These are phyloP conservation scores for Pleurozium schreberi DNA, from an alignment of 225 moss, liverwort and hornwort genomes.

Conservation along the genomic window DNA sequence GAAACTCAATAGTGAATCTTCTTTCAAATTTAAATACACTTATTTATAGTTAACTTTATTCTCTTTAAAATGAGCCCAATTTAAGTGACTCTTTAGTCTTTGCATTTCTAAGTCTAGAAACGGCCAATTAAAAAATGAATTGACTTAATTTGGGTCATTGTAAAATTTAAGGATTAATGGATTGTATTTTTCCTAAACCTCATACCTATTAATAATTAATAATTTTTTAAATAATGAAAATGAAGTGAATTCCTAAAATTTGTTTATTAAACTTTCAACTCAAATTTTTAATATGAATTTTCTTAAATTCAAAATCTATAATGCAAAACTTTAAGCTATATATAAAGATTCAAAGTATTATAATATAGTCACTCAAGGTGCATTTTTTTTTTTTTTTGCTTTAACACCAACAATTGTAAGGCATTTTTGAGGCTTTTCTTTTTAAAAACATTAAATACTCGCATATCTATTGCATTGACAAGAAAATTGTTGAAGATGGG, in stretches of 20 bases:
- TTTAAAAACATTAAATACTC: not conserved
- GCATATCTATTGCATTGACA: rapidly evolving
- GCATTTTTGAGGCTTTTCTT: not conserved
- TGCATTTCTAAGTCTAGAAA: too few relatives aligned
- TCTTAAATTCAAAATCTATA: not conserved
- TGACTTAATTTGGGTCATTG: too few relatives aligned
- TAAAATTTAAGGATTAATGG: too few relatives aligned
- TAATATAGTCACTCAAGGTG: not conserved
- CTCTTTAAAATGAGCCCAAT: too few relatives aligned
- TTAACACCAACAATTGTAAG: not conserved
- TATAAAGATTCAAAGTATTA: not conserved
- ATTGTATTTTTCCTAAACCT: not conserved
- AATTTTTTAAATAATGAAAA: not conserved
- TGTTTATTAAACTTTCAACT: not conserved
- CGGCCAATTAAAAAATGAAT: too few relatives aligned
- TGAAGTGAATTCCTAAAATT: not conserved
- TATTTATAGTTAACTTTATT: too few relatives aligned
- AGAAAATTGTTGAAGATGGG: not conserved
- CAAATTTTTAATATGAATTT: not conserved
- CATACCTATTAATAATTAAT: not conserved
- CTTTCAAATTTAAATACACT: too few relatives aligned
- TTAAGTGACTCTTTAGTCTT: too few relatives aligned
- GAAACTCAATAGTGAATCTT: too few relatives aligned
- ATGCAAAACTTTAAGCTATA: not conserved
- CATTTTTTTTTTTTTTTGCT: not conserved